A percentile compares a stretch with the other conserved stretches of the same genome.
Conservation (phyloP, 306 rosid genomes). For the Aeschynomene evenia region DNA sequence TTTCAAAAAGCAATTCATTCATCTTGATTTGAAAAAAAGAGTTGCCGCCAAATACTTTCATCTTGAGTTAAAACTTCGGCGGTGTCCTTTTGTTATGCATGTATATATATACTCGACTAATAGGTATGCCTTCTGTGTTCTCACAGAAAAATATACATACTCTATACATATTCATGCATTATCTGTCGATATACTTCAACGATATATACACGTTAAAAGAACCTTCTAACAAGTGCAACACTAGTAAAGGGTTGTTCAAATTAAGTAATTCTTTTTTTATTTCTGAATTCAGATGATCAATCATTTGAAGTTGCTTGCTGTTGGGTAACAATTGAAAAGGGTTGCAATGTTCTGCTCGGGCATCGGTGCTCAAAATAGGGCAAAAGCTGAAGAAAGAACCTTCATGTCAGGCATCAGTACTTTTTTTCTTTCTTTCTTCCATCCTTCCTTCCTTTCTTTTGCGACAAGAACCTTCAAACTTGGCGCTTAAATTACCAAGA, state of each 20-base stretch:
- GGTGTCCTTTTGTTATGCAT: neutral
- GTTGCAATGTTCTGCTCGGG: too few species aligned
- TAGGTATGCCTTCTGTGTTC: neutral
- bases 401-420: too few species aligned
- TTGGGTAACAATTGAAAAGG: too few species aligned
- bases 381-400: too few species aligned
- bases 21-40: neutral
- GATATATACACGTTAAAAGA: neutral
- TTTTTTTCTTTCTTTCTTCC: too few species aligned
- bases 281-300: too few species aligned
- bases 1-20: neutral
- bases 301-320: too few species aligned
- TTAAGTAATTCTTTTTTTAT: too few species aligned
- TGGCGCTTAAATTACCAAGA: too few species aligned
- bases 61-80: neutral
- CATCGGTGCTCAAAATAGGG: too few species aligned
- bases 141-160: neutral
- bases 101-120: neutral
- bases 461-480: too few species aligned
- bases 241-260: neutral
- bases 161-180: neutral
- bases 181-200: neutral
- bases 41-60: conserved; percentile 23
- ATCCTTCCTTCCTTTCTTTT: too few species aligned
- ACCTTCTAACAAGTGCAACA: neutral